Conservation (phyloP, 805 yeast genomes). For the Suhomyces prunicola region DNA sequence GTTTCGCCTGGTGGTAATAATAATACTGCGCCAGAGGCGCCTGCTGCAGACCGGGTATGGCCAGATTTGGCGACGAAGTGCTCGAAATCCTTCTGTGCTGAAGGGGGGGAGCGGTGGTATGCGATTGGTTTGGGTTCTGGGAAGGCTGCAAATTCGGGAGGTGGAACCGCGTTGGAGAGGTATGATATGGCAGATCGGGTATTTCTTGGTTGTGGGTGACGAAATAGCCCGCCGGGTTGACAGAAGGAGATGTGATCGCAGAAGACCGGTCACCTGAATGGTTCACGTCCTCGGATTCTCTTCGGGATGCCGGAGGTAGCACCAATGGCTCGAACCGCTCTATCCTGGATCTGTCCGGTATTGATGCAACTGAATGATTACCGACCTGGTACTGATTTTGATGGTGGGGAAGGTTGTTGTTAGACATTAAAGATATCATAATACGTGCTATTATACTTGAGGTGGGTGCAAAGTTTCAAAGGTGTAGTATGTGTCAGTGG, state of each 20-base stretch:
- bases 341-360: background rate
- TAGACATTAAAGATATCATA: slow-evolving; percentile 7
- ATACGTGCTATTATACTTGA: background rate
- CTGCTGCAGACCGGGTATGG: background rate
- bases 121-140: background rate
- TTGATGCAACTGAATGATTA: background rate
- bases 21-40: background rate
- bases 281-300: background rate
- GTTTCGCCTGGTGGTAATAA: background rate
- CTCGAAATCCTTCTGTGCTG: slow-evolving; percentile 1
- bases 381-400: background rate
- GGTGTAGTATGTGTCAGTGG: background rate
- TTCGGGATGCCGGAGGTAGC: background rate
- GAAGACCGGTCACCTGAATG: background rate
- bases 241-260: background rate
- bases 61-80: slow-evolving; percentile 1
- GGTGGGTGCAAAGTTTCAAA: background rate
- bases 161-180: background rate
- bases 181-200: slow-evolving; percentile 1
- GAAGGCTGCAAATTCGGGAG: background rate
- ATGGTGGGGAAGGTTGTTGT: slow-evolving; percentile 1
- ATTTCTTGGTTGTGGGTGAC: background rate
- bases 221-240: background rate
- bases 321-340: background rate
- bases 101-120: background rate